These are phyloP conservation scores for Hamigera avellanea DNA, from an alignment of 495 filamentous ascomycete genomes.

Conservation along the genomic window DNA sequence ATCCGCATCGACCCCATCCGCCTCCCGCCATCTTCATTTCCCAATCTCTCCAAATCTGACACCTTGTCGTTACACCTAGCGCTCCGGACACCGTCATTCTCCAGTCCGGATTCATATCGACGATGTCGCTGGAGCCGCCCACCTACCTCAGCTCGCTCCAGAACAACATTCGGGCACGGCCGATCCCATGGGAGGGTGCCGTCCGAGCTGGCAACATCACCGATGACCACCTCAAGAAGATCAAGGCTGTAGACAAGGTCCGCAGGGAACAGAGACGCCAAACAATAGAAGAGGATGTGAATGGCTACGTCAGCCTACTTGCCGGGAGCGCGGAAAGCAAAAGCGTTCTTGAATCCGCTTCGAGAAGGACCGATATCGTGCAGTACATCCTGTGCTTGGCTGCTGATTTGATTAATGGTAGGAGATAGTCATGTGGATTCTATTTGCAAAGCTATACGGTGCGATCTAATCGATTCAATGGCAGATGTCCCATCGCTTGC, in stretches of 20 bases:
- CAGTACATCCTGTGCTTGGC: slow-evolving; percentile 90
- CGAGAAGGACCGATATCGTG: slow-evolving; percentile 72
- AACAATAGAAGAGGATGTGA: slow-evolving; percentile 65
- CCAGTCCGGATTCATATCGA: slow-evolving; percentile 3
- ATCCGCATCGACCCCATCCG: no score
- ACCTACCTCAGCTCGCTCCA: slow-evolving; percentile 84
- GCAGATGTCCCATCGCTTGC: slow-evolving; percentile 69
- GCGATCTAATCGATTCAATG: background rate
- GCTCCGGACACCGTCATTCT: no score
- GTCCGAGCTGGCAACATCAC: slow-evolving; percentile 89
- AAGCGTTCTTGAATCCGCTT: slow-evolving; percentile 72
- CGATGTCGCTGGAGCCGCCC: slow-evolving; percentile 82
- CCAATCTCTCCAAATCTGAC: no score
- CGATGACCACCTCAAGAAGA: slow-evolving; percentile 87
- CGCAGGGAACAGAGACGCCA: slow-evolving; percentile 76
- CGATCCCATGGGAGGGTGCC: slow-evolving; percentile 97
- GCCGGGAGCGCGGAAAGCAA: slow-evolving; percentile 57
- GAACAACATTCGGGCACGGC: slow-evolving; percentile 86
- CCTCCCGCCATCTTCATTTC: no score
- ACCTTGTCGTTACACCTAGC: no score
- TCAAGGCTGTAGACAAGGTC: slow-evolving; percentile 95
- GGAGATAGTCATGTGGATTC: background rate
- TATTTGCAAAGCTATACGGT: no score
- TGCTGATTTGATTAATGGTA: slow-evolving; percentile 79
- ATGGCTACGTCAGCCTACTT: slow-evolving; percentile 67